phyloP scores from a whole-genome alignment of 1,284 basidiomycete species.

The Agroathelia rolfsii region DNA sequence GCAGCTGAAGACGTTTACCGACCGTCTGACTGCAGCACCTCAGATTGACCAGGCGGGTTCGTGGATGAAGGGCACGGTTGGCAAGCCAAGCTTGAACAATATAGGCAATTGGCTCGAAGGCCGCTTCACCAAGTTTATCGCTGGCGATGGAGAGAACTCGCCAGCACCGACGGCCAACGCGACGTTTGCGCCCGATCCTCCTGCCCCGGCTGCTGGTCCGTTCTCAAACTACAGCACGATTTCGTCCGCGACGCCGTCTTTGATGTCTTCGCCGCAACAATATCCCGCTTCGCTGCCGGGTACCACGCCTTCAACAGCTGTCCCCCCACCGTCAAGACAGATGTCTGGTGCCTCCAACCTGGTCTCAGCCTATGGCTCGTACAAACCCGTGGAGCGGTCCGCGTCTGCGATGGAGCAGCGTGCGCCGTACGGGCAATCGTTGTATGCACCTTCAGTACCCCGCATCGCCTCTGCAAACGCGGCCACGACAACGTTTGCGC shows the following conservation, averaged over 20 bases:
- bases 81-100: constrained; percentile 85
- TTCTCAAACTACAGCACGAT: constrained; percentile 95
- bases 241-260: constrained; percentile 68
- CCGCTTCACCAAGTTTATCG: constrained; percentile 93
- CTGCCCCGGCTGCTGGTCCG: constrained; percentile 61
- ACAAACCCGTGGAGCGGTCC: constrained; percentile 54
- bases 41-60: constrained; percentile 64
- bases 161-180: constrained; percentile 30
- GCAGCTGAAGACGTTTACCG: constrained; percentile 73
- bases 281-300: constrained; percentile 41
- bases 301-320: constrained; percentile 26
- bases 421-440: constrained; percentile 35
- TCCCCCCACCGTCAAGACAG: constrained; percentile 36
- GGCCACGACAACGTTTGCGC: constrained; percentile 35
- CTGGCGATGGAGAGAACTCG: constrained; percentile 67
- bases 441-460: constrained; percentile 32
- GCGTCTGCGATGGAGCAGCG: constrained; percentile 69
- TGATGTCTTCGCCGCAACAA: constrained; percentile 64
- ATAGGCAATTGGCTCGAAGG: constrained; percentile 92
- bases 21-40: constrained; percentile 73
- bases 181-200: constrained; percentile 30
- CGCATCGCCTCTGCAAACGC: constrained; percentile 46
- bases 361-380: constrained; percentile 31
- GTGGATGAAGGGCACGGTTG: constrained; percentile 75
- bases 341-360: constrained; percentile 56